These are phyloP conservation scores for Salix dunnii DNA, from an alignment of 345 rosid species.

Conservation along the genomic window DNA sequence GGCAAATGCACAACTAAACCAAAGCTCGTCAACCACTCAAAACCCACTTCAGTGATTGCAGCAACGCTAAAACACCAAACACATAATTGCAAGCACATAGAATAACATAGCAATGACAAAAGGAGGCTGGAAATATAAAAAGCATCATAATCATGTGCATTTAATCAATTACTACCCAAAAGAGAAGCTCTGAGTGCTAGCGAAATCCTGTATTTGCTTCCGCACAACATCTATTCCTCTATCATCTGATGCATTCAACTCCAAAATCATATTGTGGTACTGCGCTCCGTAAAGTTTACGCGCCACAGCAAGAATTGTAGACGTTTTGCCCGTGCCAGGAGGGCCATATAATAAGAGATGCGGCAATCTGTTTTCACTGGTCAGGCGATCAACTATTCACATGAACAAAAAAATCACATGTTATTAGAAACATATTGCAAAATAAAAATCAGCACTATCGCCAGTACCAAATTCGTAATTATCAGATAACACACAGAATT, in stretches of 20 bases:
- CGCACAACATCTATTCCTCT: conserved; percentile 95
- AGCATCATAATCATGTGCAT: no score
- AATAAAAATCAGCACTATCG: not conserved
- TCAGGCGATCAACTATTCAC: conserved; percentile 79
- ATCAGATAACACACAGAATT: no score
- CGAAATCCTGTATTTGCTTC: conserved; percentile 92
- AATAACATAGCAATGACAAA: no score
- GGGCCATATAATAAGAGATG: conserved; percentile 93
- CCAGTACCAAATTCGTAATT: not conserved
- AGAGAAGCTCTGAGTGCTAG: conserved; percentile 97
- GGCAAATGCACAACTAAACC: no score
- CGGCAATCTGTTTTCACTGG: conserved; percentile 88
- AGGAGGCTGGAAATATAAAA: no score
- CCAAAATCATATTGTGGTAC: conserved; percentile 89
- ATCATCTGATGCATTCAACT: conserved; percentile 93
- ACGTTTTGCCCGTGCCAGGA: conserved; percentile 98
- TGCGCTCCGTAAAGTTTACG: conserved; percentile 86
- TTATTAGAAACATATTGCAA: not conserved
- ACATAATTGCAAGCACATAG: no score
- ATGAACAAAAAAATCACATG: not conserved
- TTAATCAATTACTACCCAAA: conserved; percentile 37
- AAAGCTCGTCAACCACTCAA: no score
- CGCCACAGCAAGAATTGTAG: conserved; percentile 94
- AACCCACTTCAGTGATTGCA: no score
- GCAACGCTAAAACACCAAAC: no score